A percentile compares a stretch with the other conserved stretches of the same genome.
Evolutionary conservation across 2,329 filamentous ascomycete genomes (phyloP).

Genomic region (Fusarium buharicum): DNA sequence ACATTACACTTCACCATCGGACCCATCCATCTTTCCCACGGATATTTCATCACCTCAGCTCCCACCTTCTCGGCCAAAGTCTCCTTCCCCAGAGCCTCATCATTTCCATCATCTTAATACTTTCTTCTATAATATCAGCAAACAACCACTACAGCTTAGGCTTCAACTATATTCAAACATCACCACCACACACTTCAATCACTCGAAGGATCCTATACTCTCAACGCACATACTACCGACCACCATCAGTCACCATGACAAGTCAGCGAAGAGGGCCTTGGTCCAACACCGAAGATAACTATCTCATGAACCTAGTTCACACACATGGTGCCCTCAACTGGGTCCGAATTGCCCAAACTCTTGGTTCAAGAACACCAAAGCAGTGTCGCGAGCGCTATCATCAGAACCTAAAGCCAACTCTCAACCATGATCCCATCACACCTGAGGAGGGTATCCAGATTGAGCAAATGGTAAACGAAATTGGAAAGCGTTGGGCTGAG

Average conservation of each 20-base stretch:
- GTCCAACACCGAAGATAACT: conserved; percentile 79
- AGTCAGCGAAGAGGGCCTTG: conserved; percentile 75
- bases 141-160: not conserved
- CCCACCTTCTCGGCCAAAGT: conserved; percentile 36
- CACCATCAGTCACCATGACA: conserved; percentile 28
- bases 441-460: conserved; percentile 77
- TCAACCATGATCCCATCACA: conserved; percentile 80
- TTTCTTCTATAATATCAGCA: conserved; percentile 4
- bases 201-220: not conserved
- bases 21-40: conserved; percentile 37
- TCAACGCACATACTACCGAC: not conserved
- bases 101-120: conserved; percentile 4
- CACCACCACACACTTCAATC: not conserved
- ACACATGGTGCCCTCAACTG: conserved; percentile 84
- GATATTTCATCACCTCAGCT: conserved; percentile 45
- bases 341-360: conserved; percentile 82
- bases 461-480: conserved; percentile 77
- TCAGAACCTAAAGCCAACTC: conserved; percentile 84
- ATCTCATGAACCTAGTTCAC: conserved; percentile 75
- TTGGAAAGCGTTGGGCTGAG: conserved; percentile 92
- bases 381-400: conserved; percentile 95
- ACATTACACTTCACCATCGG: conserved; percentile 43
- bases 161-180: conserved; percentile 1
- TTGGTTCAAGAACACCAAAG: conserved; percentile 85
- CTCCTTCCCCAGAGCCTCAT: conserved; percentile 21